Conservation (phyloP, 2,329 filamentous ascomycete genomes). For the Microcyclosporella mali region DNA sequence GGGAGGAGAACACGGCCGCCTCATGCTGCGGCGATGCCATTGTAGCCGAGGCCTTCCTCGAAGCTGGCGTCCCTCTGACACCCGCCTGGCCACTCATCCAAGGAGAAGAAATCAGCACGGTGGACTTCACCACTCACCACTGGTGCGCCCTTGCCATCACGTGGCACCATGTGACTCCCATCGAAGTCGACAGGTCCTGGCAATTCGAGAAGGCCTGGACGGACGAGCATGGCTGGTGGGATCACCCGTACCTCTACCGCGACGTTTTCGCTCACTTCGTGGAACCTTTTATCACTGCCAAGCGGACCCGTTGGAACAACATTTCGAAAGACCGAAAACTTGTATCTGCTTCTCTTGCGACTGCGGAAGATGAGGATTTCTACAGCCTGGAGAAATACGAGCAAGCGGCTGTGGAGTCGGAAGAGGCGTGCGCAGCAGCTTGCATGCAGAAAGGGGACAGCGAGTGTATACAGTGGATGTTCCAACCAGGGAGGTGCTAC, state of each 20-base stretch:
- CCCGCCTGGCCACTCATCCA: slow-evolving; percentile 41
- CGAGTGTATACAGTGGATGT: slow-evolving; percentile 34
- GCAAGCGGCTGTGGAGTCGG: slow-evolving; percentile 21
- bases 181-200: slow-evolving; percentile 29
- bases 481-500: slow-evolving; percentile 28
- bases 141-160: slow-evolving; percentile 42
- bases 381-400: slow-evolving; percentile 21
- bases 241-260: slow-evolving; percentile 28
- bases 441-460: slow-evolving; percentile 19
- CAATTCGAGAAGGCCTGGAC: slow-evolving; percentile 30
- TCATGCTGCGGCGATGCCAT: slow-evolving; percentile 54
- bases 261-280: slow-evolving; percentile 32
- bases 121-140: slow-evolving; percentile 38
- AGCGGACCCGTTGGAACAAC: slow-evolving; percentile 32
- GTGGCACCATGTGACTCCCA: slow-evolving; percentile 31
- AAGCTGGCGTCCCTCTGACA: slow-evolving; percentile 41
- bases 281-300: slow-evolving; percentile 25
- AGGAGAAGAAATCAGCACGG: slow-evolving; percentile 36
- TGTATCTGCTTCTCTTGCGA: slow-evolving; percentile 15
- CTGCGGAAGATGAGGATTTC: slow-evolving; percentile 18
- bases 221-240: slow-evolving; percentile 25
- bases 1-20: slow-evolving; percentile 38
- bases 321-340: slow-evolving; percentile 27
- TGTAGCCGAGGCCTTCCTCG: slow-evolving; percentile 44
- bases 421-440: slow-evolving; percentile 27